phyloP scores from a whole-genome alignment of 208 protist species.

The Trypanosoma rangeli region DNA sequence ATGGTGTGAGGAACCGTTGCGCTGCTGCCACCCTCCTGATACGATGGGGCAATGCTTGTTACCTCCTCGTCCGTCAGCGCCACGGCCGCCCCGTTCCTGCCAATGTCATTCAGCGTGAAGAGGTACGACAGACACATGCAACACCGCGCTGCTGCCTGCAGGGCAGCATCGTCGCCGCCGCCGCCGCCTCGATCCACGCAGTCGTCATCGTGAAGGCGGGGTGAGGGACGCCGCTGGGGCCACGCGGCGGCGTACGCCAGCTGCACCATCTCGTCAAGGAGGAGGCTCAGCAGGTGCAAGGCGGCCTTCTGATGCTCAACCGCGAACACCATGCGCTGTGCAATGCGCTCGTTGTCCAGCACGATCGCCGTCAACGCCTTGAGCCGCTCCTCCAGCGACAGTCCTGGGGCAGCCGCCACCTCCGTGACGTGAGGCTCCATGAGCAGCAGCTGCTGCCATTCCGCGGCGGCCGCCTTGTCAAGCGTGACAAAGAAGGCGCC shows the following conservation, averaged over 20 bases:
- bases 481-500: constrained; percentile 43
- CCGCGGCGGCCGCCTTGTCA: constrained; percentile 2
- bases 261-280: constrained; percentile 64
- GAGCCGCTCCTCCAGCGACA: constrained; percentile 13
- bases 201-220: not conserved
- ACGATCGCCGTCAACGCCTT: constrained; percentile 17
- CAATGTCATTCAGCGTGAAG: constrained; percentile 34
- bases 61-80: constrained; percentile 21
- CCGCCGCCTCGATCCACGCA: not conserved
- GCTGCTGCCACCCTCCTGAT: not conserved
- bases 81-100: constrained; percentile 10
- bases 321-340: constrained; percentile 63
- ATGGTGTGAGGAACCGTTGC: not conserved
- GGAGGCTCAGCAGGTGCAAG: constrained; percentile 61
- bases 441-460: constrained; percentile 25
- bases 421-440: constrained; percentile 17
- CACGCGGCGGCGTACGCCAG: constrained; percentile 47
- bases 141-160: constrained; percentile 17
- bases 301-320: constrained; percentile 59
- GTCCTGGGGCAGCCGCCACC: not conserved
- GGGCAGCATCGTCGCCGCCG: constrained; percentile 1
- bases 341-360: constrained; percentile 37
- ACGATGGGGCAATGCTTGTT: not conserved
- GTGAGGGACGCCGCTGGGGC: constrained; percentile 5
- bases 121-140: constrained; percentile 28